Base-by-base conservation (phyloP, 2,329 filamentous ascomycete genomes). In the Blumeria graminis region DNA sequence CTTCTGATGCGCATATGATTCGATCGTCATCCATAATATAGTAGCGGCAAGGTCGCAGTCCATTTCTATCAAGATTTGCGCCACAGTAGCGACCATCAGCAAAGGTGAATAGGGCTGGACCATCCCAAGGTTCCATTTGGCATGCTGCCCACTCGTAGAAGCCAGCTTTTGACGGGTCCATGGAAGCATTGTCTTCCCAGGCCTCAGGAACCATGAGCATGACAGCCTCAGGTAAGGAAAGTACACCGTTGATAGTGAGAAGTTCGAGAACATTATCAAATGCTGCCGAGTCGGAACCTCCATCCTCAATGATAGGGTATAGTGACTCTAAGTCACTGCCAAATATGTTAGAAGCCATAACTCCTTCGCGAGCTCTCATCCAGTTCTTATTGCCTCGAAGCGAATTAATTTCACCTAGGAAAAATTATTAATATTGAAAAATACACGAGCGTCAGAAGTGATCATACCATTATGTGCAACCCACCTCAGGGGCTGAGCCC, bases 121-220 rank as follows among this genome's bases (percentile, higher is more conserved):
- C 90, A 70, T 96, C 90, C 90, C 90, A 96, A 14, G 90, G 89
- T 73, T 96, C 90, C 90, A 96, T 96, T 75, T 94, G 85, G 70
- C 90, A 96, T 62, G 88, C 89, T 65, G 90, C 90, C 88, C 90
- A 96, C 69, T 96, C 89, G 71, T 96, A 96, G 71, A 95, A 96
- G 55, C 90, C 90, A 58, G 89, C 86, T 73, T 96, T 96, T 66
- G 86, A 85, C 57, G 88, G 86, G 65, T 95, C 89, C 84, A 96
- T 94, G 58, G 81, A 75, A 39, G 81, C 74, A 69, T 95, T 95
- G 59, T 89, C 90, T 71, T 96, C 88, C 90, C 90, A 96, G 59
- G 90, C 90, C 71, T 96, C 90, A 22, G 90, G 90, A 54, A 96
- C 86, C 89, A 96, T 94, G 64, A 96, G 77, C 90, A 96, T 96